Percentiles rank a stretch among this genome's conserved stretches.
These are phyloP conservation scores for Globisporangium rhizosaccharum DNA, from an alignment of 352 stramenopile genomes.

Conservation along the genomic window DNA sequence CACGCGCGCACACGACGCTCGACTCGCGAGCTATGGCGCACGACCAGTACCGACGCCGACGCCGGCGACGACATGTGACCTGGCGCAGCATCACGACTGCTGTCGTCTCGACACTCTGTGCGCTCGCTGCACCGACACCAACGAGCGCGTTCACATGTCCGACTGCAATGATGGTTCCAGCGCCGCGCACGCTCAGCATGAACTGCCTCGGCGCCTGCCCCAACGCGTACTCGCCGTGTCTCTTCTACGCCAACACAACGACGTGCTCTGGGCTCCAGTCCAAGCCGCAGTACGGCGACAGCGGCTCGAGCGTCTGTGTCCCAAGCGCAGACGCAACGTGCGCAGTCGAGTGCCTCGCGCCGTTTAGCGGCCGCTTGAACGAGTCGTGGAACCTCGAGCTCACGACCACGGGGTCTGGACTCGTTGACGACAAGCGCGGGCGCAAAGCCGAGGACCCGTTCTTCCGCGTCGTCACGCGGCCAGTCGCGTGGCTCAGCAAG, in stretches of 20 bases:
- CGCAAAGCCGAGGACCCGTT: constrained; percentile 7
- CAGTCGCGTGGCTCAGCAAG: constrained; percentile 10
- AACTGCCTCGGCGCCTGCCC: constrained; percentile 20
- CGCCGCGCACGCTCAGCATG: constrained; percentile 18
- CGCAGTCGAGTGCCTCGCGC: constrained; percentile 33
- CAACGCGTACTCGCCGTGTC: constrained; percentile 13
- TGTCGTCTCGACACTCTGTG: not conserved
- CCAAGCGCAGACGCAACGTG: constrained; percentile 11
- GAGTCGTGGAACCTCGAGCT: constrained; percentile 29
- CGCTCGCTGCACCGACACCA: not conserved
- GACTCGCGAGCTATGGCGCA: not conserved
- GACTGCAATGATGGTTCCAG: not conserved
- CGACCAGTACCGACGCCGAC: not conserved
- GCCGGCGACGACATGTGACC: not conserved
- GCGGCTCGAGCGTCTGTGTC: constrained; percentile 12
- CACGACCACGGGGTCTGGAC: constrained; percentile 20
- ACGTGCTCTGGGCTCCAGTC: constrained; percentile 9
- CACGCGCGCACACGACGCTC: too few relatives aligned
- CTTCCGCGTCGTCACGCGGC: constrained; percentile 26
- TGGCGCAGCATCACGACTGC: not conserved
- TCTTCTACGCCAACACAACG: constrained; percentile 15
- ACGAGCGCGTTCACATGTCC: constrained; percentile 11
- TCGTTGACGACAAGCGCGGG: constrained; percentile 23
- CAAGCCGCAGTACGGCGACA: constrained; percentile 1
- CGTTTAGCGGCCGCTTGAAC: constrained; percentile 19